phyloP scores from a whole-genome alignment of 352 stramenopile species.

The Aphanomyces invadans region DNA sequence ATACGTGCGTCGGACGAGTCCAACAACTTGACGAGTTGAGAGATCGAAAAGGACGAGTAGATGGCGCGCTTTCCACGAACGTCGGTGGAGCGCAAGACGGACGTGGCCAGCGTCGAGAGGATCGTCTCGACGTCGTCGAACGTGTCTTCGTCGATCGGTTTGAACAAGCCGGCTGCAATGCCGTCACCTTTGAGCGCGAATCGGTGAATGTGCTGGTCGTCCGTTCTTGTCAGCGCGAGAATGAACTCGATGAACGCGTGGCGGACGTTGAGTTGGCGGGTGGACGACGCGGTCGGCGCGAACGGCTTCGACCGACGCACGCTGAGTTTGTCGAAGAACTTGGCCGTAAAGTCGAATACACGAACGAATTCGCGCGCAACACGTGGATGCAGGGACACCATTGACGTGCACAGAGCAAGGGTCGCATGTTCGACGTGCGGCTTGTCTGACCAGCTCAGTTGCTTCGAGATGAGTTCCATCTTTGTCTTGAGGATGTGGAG shows the following conservation, averaged over 20 bases:
- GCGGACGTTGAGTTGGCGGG: slow-evolving; percentile 41
- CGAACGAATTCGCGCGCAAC: slow-evolving; percentile 62
- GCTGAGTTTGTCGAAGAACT: slow-evolving; percentile 51
- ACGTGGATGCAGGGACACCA: slow-evolving; percentile 37
- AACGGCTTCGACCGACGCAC: slow-evolving; percentile 53
- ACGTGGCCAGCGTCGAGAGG: slow-evolving; percentile 33
- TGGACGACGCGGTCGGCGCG: slow-evolving; percentile 14
- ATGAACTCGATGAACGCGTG: slow-evolving; percentile 58
- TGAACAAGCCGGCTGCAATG: slow-evolving; percentile 55
- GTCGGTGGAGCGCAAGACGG: slow-evolving; percentile 61
- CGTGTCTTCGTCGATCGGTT: slow-evolving; percentile 67
- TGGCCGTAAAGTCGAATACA: slow-evolving; percentile 70
- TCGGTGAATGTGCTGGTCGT: slow-evolving; percentile 67
- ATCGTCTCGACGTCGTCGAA: slow-evolving; percentile 43
- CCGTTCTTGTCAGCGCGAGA: slow-evolving; percentile 46
- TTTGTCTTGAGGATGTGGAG: slow-evolving; percentile 65
- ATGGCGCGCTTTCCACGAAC: slow-evolving; percentile 49
- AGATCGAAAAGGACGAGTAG: slow-evolving; percentile 51
- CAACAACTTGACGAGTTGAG: slow-evolving; percentile 62
- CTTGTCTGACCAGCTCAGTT: slow-evolving; percentile 81
- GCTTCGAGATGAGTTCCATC: slow-evolving; percentile 49
- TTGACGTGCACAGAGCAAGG: slow-evolving; percentile 45
- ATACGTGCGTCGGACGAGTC: slow-evolving; percentile 45
- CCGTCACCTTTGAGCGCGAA: slow-evolving; percentile 74
- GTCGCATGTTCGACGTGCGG: slow-evolving; percentile 64